Evolutionary conservation across 305 asterid species (phyloP).

Genomic region (Fraxinus platypoda): DNA sequence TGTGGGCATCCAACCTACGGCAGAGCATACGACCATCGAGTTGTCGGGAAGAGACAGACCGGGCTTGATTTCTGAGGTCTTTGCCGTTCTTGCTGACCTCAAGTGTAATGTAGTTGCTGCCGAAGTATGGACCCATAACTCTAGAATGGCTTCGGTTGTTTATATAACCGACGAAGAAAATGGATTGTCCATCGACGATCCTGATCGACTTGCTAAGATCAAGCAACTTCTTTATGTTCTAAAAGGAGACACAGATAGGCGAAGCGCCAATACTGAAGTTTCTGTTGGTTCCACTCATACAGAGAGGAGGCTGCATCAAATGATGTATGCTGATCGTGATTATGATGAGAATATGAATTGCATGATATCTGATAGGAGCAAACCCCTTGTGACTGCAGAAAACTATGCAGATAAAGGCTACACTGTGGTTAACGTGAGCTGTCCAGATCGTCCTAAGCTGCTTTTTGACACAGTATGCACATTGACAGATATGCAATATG

Average conservation of each 20-base stretch:
- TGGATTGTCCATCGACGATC: conserved; percentile 53
- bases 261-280: conserved; percentile 62
- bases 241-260: conserved; percentile 57
- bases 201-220: conserved; percentile 54
- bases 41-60: conserved; percentile 75
- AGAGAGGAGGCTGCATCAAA: conserved; percentile 73
- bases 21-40: conserved; percentile 69
- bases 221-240: conserved; percentile 58
- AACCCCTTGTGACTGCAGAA: conserved; percentile 55
- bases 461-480: conserved; percentile 84
- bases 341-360: conserved; percentile 44
- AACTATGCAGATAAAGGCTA: conserved; percentile 62
- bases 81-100: conserved; percentile 73
- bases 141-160: conserved; percentile 83
- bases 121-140: conserved; percentile 91
- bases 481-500: conserved; percentile 77
- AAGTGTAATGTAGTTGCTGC: conserved; percentile 72
- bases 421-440: conserved; percentile 57
- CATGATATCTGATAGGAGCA: conserved; percentile 28
- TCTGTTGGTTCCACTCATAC: conserved; percentile 61
- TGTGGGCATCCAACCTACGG: conserved; percentile 59
- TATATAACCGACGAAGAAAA: conserved; percentile 64
- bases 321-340: conserved; percentile 95
- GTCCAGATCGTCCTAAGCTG: conserved; percentile 76
- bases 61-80: conserved; percentile 75